Evolutionary conservation across 78 protist species (phyloP).

Genomic region (Tieghemostelium lacteum): DNA sequence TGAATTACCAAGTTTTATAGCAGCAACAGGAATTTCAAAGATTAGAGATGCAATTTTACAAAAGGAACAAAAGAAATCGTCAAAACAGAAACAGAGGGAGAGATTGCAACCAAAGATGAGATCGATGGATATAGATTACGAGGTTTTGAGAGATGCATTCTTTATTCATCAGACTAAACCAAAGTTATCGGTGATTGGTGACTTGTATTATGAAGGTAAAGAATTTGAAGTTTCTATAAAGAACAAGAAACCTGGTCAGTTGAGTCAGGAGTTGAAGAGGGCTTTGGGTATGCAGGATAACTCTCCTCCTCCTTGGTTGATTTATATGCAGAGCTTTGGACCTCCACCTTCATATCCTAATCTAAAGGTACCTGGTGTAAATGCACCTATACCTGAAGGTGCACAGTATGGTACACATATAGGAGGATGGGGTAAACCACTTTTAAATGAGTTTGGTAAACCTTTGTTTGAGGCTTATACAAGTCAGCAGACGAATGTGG

Average conservation of each 20-base stretch:
- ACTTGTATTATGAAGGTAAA: constrained; percentile 94
- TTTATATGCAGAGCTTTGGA: constrained; percentile 96
- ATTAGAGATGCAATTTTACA: constrained; percentile 91
- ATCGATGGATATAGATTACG: constrained; percentile 94
- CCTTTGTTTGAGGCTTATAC: constrained; percentile 92
- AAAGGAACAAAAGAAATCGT: constrained; percentile 53
- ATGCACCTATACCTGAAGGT: constrained; percentile 98
- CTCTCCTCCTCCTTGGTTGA: constrained; percentile 99
- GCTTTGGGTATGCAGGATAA: constrained; percentile 95
- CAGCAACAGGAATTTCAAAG: constrained; percentile 96
- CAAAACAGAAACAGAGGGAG: constrained; percentile 89
- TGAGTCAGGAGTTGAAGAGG: constrained; percentile 78
- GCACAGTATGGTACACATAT: constrained; percentile 88
- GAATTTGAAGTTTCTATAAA: constrained; percentile 87
- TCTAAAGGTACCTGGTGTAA: constrained; percentile 97
- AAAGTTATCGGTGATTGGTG: constrained; percentile 78
- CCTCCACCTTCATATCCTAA: constrained; percentile 99
- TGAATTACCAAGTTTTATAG: constrained; percentile 97
- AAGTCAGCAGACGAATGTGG: background rate
- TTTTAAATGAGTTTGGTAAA: constrained; percentile 90
- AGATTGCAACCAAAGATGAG: constrained; percentile 88
- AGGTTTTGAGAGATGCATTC: constrained; percentile 97
- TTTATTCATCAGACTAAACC: constrained; percentile 95
- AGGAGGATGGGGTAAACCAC: constrained; percentile 99
- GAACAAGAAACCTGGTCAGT: constrained; percentile 89